Base-by-base conservation (phyloP, 2,329 filamentous ascomycete species). In the Dactylellina cionopaga region DNA sequence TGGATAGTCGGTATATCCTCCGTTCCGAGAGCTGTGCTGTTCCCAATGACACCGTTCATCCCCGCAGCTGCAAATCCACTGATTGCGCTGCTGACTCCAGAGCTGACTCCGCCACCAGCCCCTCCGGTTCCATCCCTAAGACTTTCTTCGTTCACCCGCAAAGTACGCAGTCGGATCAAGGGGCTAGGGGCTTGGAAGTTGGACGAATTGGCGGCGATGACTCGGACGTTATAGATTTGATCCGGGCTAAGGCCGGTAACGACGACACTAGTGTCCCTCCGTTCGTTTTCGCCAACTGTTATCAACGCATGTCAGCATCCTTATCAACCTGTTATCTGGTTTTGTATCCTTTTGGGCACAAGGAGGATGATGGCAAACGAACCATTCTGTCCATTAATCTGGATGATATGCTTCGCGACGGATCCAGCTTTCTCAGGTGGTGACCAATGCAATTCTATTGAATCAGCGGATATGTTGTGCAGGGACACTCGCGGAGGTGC, bases 331-430 rank as follows among this genome's bases (percentile, higher is more conserved):
- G n/a, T n/a, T n/a, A n/a, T n/a, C n/a, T n/a, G n/a, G n/a, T n/a
- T n/a, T n/a, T 11, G 49, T 37, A 11, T 13, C 13, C 35, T 5
- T 33, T 24, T 5, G 6, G 37, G 22, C 5, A 27, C 49, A 39
- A 15, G n/a, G 68, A 39, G 35, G 56, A 41, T 17, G n/a, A 19
- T n/a, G 31, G 37, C 17, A 31, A 13, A 66, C 88, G 80, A 81
- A 95, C 92, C 91, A 82, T 92, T 92, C 43, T 94, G 89, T 41
- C 94, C 94, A 80, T 99, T 98, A 75, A 99, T 89, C 79, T 96
- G 92, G 56, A 99, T 92, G 46, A 94, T 86, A 79, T 96, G 95
- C 81, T 93, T 96, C 58, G 92, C 86, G 59, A 96, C 90, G 1
- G 90, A 86, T 74, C 85, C 84, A 43, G 86, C 83, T 75, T 84